Conservation (phyloP, 208 protist genomes). For the Trypanosomatidae sp. region DNA sequence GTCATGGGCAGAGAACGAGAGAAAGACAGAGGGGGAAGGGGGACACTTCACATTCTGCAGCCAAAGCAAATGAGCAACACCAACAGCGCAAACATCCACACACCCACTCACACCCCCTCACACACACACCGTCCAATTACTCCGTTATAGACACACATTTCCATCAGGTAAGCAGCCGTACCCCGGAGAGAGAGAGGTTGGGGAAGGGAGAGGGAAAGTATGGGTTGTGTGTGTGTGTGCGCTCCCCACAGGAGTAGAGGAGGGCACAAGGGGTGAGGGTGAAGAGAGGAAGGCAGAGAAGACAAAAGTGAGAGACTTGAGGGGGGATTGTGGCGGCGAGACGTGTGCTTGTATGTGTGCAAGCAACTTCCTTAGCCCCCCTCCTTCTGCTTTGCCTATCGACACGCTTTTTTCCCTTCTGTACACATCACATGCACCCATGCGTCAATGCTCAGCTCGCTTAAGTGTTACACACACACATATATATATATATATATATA, state of each 20-base stretch:
- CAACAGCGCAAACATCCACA: conserved; percentile 11
- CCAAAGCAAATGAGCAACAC: not conserved
- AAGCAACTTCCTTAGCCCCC: not conserved
- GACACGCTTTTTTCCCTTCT: conserved; percentile 1
- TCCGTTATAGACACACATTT: not conserved
- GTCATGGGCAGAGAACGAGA: conserved; percentile 1
- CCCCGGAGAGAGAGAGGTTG: not conserved
- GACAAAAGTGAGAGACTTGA: not conserved
- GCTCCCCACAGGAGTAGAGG: not conserved
- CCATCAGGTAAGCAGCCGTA: not conserved
- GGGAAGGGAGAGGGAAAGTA: not conserved
- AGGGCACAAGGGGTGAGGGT: too few species aligned
- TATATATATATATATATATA: not conserved
- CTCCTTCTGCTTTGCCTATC: not conserved
- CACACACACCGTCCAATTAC: not conserved
- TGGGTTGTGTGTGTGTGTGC: not conserved
- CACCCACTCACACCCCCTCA: not conserved
- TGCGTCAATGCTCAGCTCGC: not conserved
- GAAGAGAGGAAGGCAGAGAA: not conserved
- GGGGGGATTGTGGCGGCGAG: not conserved
- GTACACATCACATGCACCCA: not conserved
- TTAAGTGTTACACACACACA: not conserved
- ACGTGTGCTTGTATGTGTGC: not conserved
- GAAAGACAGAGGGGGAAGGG: not conserved
- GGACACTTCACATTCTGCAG: not conserved